Conservation (phyloP, 805 yeast species). For the Yamadazyma kitorensis region DNA sequence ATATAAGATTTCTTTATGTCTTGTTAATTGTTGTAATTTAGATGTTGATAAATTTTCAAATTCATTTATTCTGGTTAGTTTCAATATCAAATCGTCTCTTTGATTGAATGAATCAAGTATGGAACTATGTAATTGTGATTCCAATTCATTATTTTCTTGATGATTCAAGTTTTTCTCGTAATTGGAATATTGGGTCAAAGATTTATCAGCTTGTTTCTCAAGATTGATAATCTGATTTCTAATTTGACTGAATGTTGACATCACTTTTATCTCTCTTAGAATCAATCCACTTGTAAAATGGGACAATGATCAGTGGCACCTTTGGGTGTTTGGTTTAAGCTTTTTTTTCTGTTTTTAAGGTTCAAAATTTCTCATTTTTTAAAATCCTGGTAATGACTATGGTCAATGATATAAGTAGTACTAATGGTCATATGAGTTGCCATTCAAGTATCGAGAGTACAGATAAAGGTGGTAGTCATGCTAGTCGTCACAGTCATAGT, state of each 20-base stretch:
- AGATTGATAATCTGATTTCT: constrained; percentile 65
- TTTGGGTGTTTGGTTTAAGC: too few species aligned
- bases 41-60: constrained; percentile 54
- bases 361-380: too few species aligned
- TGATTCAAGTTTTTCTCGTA: constrained; percentile 26
- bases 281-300: too few species aligned
- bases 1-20: constrained; percentile 73
- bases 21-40: constrained; percentile 73
- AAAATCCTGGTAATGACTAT: too few species aligned
- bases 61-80: constrained; percentile 17
- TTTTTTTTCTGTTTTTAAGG: too few species aligned
- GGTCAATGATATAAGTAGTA: too few species aligned
- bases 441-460: too few species aligned
- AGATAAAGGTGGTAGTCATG: too few species aligned
- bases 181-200: constrained; percentile 41
- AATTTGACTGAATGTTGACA: constrained; percentile 58
- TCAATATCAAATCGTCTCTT: constrained; percentile 52
- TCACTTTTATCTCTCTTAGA: too few species aligned
- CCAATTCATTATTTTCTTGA: constrained; percentile 22
- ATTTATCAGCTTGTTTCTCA: constrained; percentile 68
- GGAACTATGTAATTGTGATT: constrained; percentile 19
- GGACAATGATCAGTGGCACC: too few species aligned
- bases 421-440: too few species aligned
- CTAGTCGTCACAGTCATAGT: too few species aligned
- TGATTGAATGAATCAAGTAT: constrained; percentile 23